Evolutionary conservation across 208 protist genomes (phyloP).

Genomic region (Kentomonas sorsogonicus): DNA sequence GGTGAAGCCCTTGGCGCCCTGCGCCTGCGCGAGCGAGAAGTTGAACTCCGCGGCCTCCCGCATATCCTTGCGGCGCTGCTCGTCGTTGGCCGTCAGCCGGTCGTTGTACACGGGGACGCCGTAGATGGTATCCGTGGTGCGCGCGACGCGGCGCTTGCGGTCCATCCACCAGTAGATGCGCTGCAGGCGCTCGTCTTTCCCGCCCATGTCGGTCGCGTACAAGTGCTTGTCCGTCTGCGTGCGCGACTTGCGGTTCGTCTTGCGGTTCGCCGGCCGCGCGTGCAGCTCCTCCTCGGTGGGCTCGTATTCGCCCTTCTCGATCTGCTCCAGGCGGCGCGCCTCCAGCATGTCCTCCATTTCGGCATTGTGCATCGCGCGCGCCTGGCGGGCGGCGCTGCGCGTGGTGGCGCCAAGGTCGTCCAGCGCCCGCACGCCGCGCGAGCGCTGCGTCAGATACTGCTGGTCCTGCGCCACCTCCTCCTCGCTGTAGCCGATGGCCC

Average conservation of each 20-base stretch:
- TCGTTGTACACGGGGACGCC: constrained; percentile 85
- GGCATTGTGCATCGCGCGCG: constrained; percentile 28
- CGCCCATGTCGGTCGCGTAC: constrained; percentile 69
- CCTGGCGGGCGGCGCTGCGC: constrained; percentile 46
- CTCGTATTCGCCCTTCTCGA: constrained; percentile 53
- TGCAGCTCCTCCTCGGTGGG: constrained; percentile 43
- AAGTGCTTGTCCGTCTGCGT: constrained; percentile 46
- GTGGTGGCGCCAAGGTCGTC: constrained; percentile 74
- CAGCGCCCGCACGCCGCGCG: constrained; percentile 63
- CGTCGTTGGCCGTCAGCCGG: constrained; percentile 71
- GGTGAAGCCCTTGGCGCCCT: constrained; percentile 79
- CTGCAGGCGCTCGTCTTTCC: constrained; percentile 48
- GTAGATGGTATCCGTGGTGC: constrained; percentile 75
- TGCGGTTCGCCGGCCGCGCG: constrained; percentile 46
- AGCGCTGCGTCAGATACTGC: constrained; percentile 73
- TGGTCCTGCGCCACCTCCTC: constrained; percentile 69
- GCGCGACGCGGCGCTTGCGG: constrained; percentile 64
- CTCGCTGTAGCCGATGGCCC: constrained; percentile 70
- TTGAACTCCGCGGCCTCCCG: constrained; percentile 82
- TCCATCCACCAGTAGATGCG: constrained; percentile 86
- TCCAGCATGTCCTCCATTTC: constrained; percentile 79
- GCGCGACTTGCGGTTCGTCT: constrained; percentile 27
- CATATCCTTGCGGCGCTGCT: constrained; percentile 79
- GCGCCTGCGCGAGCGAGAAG: constrained; percentile 48
- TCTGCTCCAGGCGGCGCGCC: constrained; percentile 63